These are phyloP conservation scores for Bryoerythrophyllum caledonicum DNA, from an alignment of 225 moss, liverwort and hornwort species.

Conservation along the genomic window DNA sequence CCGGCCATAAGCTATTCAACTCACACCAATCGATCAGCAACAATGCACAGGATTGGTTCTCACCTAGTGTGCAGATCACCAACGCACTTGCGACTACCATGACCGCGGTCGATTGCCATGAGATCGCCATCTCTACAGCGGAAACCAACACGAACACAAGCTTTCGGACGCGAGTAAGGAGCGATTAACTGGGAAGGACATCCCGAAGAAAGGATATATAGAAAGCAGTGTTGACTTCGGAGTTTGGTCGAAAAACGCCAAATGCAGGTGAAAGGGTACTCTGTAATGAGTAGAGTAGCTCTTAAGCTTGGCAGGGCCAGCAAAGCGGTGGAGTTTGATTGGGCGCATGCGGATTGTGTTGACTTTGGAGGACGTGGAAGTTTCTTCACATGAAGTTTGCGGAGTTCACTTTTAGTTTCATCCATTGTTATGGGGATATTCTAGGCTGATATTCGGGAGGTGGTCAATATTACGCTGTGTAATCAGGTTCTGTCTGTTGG, in stretches of 20 bases:
- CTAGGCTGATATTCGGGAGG: background rate
- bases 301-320: background rate
- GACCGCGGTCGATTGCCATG: background rate
- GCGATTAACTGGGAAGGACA: background rate
- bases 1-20: no score
- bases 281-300: background rate
- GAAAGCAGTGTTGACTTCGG: background rate
- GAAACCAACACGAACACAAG: background rate
- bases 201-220: no score
- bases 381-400: background rate
- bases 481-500: background rate
- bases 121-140: background rate
- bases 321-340: background rate
- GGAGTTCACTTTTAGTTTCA: background rate
- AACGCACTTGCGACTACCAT: slow-evolving; percentile 17
- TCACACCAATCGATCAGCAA: background rate
- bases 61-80: slow-evolving; percentile 7
- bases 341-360: background rate
- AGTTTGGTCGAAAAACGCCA: background rate
- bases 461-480: background rate
- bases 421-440: background rate
- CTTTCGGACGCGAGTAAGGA: background rate
- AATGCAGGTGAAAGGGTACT: background rate
- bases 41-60: background rate
- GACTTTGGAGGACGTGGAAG: background rate